Conservation (phyloP, 75 land plant genomes). For the Cryptomeria japonica region DNA sequence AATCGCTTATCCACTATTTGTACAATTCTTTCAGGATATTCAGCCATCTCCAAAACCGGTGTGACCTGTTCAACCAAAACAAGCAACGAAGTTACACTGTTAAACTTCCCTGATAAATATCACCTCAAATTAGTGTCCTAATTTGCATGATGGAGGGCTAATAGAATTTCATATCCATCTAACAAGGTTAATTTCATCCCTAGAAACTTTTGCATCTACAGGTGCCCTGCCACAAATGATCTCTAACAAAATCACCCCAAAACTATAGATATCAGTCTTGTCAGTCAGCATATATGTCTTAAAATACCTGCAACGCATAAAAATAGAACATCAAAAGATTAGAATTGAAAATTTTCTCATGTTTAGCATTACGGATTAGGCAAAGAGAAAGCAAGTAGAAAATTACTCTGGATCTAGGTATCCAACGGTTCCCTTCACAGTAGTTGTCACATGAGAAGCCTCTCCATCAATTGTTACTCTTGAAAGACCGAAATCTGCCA, state of each 20-base stretch:
- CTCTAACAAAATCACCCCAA: slow-evolving; percentile 15
- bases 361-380: background rate
- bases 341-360: background rate
- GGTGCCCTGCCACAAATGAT: background rate
- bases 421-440: slow-evolving; percentile 27
- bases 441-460: slow-evolving; percentile 19
- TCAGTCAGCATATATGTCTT: background rate
- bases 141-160: no score
- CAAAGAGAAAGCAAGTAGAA: background rate
- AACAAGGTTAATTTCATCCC: background rate
- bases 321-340: background rate
- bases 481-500: slow-evolving; percentile 44
- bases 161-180: background rate
- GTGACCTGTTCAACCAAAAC: background rate
- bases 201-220: background rate
- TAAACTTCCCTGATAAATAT: no score
- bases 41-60: background rate
- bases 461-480: slow-evolving; percentile 27
- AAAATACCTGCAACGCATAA: background rate
- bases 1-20: background rate
- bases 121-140: no score
- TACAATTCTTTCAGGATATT: background rate
- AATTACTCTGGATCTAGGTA: slow-evolving; percentile 45
- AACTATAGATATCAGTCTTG: slow-evolving; percentile 18
- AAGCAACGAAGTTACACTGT: no score